Base-by-base conservation (phyloP, 1,284 basidiomycete genomes). In the Hymenochaete sp. region DNA sequence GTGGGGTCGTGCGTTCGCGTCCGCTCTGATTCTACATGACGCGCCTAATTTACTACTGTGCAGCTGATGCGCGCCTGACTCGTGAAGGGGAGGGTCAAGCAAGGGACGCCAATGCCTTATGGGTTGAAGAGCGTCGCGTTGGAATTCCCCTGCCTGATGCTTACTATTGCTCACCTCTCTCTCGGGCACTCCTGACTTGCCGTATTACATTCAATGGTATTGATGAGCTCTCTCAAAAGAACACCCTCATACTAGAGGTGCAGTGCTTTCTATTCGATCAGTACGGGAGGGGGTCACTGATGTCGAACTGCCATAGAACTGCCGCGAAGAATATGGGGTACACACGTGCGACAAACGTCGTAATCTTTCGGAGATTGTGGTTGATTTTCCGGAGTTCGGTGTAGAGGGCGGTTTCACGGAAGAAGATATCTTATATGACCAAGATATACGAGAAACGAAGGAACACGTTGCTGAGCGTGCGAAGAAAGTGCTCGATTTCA, bases 61-160 rank as follows among this genome's bases (percentile, higher is more conserved):
- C 42, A 77, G 83, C 90, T 11, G 90, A 93, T 59, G 77, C 89
- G 0, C 67, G 73, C 24, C 73, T 93, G 21, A 92, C 89, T 0
- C 59, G 67, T 0, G 57, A 79, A 2, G 89, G 89, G 1, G 64
- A 75, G 37, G 52, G 61, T 0, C 86, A 93, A 63, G 89, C 87
- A 0, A 52, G 57, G 16, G 66, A 53, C 19, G 77, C 79, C 0
- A 68, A 73, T 19, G 54, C 52, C 0, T 70, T 70, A 2, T 92
- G 87, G 88, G 61, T 66, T 42, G 52, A 59, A 3, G 82, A 93
- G 59, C 56, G 69, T 0, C 45, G 54, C 0, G 51, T 61, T 7
- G 74, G 72, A 3, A 69, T 85, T 2, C 80, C 80, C 0, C 56
- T 81, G 4, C 84, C 84, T 1, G 63, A 72, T 44, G 69, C 60